Percentiles rank a stretch among this genome's conserved stretches.
Evolutionary conservation across 306 rosid species (phyloP).

Genomic region (Castanea mollissima): DNA sequence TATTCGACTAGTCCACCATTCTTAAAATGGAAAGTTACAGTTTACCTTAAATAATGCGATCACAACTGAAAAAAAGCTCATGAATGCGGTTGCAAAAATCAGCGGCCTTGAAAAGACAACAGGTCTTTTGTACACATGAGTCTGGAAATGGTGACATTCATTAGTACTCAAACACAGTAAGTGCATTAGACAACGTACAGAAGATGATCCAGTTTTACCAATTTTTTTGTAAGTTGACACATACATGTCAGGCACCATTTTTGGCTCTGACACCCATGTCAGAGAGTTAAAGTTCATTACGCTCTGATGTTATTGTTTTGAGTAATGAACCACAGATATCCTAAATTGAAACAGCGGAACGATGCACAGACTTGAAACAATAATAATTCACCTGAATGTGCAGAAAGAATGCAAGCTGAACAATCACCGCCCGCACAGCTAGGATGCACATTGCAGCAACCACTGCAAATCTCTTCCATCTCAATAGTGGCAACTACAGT

Average conservation of each 20-base stretch:
- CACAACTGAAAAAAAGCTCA: constrained; percentile 98
- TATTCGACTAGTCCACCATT: neutral
- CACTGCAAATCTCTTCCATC: constrained; percentile 96
- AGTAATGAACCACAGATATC: neutral
- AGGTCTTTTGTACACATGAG: constrained; percentile 84
- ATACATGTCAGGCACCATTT: neutral
- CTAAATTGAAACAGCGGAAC: neutral
- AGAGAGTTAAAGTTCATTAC: neutral
- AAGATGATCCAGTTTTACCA: constrained; percentile 7
- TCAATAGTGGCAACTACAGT: constrained; percentile 69
- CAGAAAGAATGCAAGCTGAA: constrained; percentile 96
- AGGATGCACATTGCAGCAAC: constrained; percentile 95
- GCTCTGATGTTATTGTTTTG: neutral
- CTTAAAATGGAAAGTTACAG: constrained; percentile 3
- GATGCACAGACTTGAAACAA: neutral
- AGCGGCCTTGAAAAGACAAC: constrained; percentile 68
- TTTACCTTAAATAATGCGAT: constrained; percentile 94
- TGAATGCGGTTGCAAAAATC: constrained; percentile 87
- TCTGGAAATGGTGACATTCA: constrained; percentile 43
- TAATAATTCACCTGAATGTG: constrained; percentile 73
- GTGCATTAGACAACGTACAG: constrained; percentile 15
- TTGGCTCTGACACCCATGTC: neutral
- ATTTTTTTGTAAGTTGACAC: constrained; percentile 2
- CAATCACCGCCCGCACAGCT: constrained; percentile 92
- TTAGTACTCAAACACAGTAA: constrained; percentile 25